These are phyloP conservation scores for Dictyostelium brefeldianum DNA, from an alignment of 78 protist species.

Conservation along the genomic window DNA sequence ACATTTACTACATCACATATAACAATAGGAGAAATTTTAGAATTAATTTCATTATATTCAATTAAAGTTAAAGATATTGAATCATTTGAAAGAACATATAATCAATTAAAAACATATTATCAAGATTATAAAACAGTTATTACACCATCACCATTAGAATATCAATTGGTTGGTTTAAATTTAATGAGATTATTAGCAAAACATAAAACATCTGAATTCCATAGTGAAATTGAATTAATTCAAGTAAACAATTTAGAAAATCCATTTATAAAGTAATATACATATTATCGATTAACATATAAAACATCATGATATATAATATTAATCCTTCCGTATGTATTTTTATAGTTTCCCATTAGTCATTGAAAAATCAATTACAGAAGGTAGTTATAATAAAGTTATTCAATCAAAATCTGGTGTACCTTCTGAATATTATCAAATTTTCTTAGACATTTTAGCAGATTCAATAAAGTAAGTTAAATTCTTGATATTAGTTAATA, in stretches of 20 bases:
- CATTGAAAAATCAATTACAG: constrained; percentile 62
- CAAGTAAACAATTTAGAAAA: constrained; percentile 28
- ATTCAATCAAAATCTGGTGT: constrained; percentile 49
- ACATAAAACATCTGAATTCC: constrained; percentile 50
- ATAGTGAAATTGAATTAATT: constrained; percentile 64
- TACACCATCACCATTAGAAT: constrained; percentile 66
- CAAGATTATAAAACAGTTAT: constrained; percentile 55
- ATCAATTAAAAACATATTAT: constrained; percentile 71
- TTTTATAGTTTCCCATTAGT: constrained; percentile 56
- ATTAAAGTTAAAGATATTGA: constrained; percentile 64
- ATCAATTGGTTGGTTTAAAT: constrained; percentile 66
- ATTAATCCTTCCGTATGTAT: background rate
- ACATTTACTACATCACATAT: no score
- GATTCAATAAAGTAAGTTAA: constrained; percentile 43
- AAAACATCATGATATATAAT: background rate
- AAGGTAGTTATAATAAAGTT: constrained; percentile 71
- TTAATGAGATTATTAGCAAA: constrained; percentile 73
- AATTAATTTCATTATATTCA: constrained; percentile 61
- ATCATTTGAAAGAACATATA: constrained; percentile 71
- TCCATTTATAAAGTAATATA: constrained; percentile 56
- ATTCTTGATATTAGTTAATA: no score
- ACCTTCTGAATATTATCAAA: constrained; percentile 61
- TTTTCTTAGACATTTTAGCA: constrained; percentile 43
- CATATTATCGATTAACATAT: background rate
- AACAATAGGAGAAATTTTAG: constrained; percentile 76